Conservation (phyloP, 1,284 basidiomycete species). For the Heterobasidion parviporum region DNA sequence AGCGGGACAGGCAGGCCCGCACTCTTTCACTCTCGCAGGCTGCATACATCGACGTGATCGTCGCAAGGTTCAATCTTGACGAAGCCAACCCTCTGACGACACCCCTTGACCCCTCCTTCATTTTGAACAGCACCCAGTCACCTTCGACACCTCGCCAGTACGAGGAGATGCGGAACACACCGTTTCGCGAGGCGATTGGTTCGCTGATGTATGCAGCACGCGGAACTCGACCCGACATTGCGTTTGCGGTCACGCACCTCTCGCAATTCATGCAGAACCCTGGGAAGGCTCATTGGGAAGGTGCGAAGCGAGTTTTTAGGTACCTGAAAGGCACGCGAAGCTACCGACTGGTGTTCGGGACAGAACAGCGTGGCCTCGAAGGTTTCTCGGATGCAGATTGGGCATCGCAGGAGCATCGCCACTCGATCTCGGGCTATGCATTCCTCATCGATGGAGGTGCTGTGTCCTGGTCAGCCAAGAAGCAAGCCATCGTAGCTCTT, state of each 20-base stretch:
- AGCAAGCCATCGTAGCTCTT: too few species aligned
- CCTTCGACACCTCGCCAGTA: constrained; percentile 11
- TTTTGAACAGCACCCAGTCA: constrained; percentile 2
- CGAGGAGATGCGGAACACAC: constrained; percentile 16
- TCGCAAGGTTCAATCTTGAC: constrained; percentile 16
- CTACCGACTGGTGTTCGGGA: background rate
- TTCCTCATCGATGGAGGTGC: constrained; percentile 10
- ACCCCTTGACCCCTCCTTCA: constrained; percentile 17
- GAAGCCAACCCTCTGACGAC: constrained; percentile 17
- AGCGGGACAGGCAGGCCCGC: too few species aligned
- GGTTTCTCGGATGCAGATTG: constrained; percentile 19
- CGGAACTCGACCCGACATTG: constrained; percentile 15
- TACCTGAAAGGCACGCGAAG: constrained; percentile 12
- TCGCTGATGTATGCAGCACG: constrained; percentile 11
- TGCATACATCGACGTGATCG: constrained; percentile 16
- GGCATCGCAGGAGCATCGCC: constrained; percentile 13
- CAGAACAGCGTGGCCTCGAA: constrained; percentile 2
- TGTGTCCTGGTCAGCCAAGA: constrained; percentile 15
- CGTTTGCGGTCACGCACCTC: constrained; percentile 13
- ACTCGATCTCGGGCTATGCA: constrained; percentile 13
- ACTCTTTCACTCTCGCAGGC: too few species aligned
- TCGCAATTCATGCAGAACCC: constrained; percentile 11
- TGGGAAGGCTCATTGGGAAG: constrained; percentile 12
- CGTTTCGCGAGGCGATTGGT: constrained; percentile 17
- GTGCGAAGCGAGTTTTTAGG: constrained; percentile 13